phyloP scores from a whole-genome alignment of 2,329 filamentous ascomycete genomes.

The Fusarium tuaranense region DNA sequence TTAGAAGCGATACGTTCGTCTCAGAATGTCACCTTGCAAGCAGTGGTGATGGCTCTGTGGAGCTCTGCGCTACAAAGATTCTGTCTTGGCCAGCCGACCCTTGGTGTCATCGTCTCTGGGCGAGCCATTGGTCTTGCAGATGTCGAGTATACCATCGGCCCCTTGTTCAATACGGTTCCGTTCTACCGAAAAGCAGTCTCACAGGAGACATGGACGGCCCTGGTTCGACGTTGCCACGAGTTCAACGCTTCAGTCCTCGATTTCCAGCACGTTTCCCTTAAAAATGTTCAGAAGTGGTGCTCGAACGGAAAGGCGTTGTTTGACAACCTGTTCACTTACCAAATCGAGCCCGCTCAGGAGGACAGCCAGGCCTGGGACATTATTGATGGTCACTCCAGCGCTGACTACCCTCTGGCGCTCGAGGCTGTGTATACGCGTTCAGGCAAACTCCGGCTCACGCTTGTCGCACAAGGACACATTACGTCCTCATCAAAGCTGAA shows the following conservation, averaged over 20 bases:
- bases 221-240: slow-evolving; percentile 74
- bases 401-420: slow-evolving; percentile 82
- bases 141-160: slow-evolving; percentile 78
- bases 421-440: slow-evolving; percentile 71
- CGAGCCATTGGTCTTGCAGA: slow-evolving; percentile 76
- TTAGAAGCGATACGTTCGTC: slow-evolving; percentile 66
- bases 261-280: slow-evolving; percentile 79
- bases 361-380: slow-evolving; percentile 64
- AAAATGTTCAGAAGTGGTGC: slow-evolving; percentile 85
- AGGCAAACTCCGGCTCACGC: slow-evolving; percentile 63
- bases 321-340: slow-evolving; percentile 86
- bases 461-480: slow-evolving; percentile 67
- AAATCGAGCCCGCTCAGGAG: slow-evolving; percentile 59
- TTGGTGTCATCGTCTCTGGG: slow-evolving; percentile 85
- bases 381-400: slow-evolving; percentile 58
- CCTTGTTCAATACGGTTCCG: slow-evolving; percentile 91
- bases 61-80: slow-evolving; percentile 68
- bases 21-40: slow-evolving; percentile 81
- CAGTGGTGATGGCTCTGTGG: slow-evolving; percentile 83
- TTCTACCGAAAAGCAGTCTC: slow-evolving; percentile 65
- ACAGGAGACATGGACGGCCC: slow-evolving; percentile 66
- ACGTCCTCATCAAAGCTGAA: slow-evolving; percentile 48
- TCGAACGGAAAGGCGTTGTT: slow-evolving; percentile 73
- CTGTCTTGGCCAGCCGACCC: slow-evolving; percentile 60
- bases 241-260: slow-evolving; percentile 76